Percentiles rank a stretch among this genome's conserved stretches.
These are phyloP conservation scores for Phytophthora parvispora DNA, from an alignment of 352 stramenopile species.

Conservation along the genomic window DNA sequence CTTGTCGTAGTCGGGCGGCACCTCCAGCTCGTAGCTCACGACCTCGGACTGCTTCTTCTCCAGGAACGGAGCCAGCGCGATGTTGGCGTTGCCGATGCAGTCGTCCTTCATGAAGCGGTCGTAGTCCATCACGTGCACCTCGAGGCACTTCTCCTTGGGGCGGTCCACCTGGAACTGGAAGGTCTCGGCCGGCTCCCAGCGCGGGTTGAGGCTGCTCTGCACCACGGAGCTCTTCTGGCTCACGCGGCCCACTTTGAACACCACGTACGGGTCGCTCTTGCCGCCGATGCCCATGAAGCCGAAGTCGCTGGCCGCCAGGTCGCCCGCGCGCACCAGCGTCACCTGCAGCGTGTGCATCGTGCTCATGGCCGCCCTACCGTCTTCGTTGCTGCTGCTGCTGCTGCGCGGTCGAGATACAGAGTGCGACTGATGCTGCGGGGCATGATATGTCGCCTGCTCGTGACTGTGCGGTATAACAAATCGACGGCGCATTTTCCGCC, in stretches of 20 bases:
- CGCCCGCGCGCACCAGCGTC: slow-evolving; percentile 56
- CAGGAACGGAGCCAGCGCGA: slow-evolving; percentile 63
- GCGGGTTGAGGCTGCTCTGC: slow-evolving; percentile 56
- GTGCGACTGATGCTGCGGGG: slow-evolving; percentile 32
- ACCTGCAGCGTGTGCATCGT: slow-evolving; percentile 70
- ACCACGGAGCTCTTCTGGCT: slow-evolving; percentile 67
- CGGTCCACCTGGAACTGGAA: slow-evolving; percentile 77
- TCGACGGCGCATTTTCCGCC: neutral
- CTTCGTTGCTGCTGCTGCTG: neutral
- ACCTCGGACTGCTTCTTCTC: slow-evolving; percentile 58
- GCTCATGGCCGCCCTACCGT: no score
- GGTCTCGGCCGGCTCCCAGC: slow-evolving; percentile 62
- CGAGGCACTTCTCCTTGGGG: slow-evolving; percentile 64
- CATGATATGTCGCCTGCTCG: slow-evolving; percentile 35
- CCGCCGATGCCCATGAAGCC: slow-evolving; percentile 76
- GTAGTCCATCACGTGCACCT: slow-evolving; percentile 74
- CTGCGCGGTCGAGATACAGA: slow-evolving; percentile 30
- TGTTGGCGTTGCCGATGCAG: slow-evolving; percentile 57
- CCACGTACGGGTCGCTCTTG: slow-evolving; percentile 83
- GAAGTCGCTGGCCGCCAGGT: slow-evolving; percentile 70
- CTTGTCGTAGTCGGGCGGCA: slow-evolving; percentile 65
- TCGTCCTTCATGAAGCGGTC: slow-evolving; percentile 73
- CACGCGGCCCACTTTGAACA: slow-evolving; percentile 62
- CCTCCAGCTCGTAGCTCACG: slow-evolving; percentile 65
- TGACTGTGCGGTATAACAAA: slow-evolving; percentile 15